Conservation (phyloP, 805 yeast genomes). For the Pichia exigua region DNA sequence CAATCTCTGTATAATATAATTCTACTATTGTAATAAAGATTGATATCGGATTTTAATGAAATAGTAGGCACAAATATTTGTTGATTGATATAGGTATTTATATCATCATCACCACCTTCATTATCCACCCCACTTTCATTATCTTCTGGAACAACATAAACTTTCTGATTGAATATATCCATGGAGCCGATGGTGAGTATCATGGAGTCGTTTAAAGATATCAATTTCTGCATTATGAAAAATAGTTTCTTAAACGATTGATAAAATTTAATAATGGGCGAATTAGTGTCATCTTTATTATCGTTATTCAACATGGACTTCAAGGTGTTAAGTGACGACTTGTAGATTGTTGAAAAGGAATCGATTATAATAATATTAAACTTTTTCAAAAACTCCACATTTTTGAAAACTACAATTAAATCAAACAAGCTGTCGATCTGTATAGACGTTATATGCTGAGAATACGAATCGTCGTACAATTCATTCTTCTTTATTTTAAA, state of each 20-base stretch:
- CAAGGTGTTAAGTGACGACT: slow-evolving; percentile 10
- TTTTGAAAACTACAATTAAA: slow-evolving; percentile 17
- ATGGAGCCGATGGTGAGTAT: slow-evolving; percentile 25
- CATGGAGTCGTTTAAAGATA: slow-evolving; percentile 8
- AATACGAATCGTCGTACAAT: slow-evolving; percentile 1
- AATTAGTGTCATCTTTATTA: slow-evolving; percentile 5
- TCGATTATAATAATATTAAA: slow-evolving; percentile 23
- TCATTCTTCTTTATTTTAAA: slow-evolving; percentile 13
- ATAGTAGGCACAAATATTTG: slow-evolving; percentile 26
- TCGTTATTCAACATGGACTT: background rate
- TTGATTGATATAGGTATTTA: slow-evolving; percentile 16
- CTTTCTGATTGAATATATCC: slow-evolving; percentile 21
- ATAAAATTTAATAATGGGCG: slow-evolving; percentile 17
- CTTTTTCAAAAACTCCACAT: slow-evolving; percentile 7
- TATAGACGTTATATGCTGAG: slow-evolving; percentile 11
- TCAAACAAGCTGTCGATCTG: slow-evolving; percentile 16
- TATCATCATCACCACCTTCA: background rate
- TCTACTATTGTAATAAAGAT: slow-evolving; percentile 23
- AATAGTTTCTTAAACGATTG: slow-evolving; percentile 15
- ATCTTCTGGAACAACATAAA: slow-evolving; percentile 9
- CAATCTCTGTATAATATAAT: slow-evolving; percentile 27
- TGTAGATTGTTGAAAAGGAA: slow-evolving; percentile 22
- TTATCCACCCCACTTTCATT: background rate
- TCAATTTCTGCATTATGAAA: slow-evolving; percentile 1
- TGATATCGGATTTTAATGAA: slow-evolving; percentile 23